These are phyloP conservation scores for Striga asiatica DNA, from an alignment of 257 asterid species.

Conservation along the genomic window DNA sequence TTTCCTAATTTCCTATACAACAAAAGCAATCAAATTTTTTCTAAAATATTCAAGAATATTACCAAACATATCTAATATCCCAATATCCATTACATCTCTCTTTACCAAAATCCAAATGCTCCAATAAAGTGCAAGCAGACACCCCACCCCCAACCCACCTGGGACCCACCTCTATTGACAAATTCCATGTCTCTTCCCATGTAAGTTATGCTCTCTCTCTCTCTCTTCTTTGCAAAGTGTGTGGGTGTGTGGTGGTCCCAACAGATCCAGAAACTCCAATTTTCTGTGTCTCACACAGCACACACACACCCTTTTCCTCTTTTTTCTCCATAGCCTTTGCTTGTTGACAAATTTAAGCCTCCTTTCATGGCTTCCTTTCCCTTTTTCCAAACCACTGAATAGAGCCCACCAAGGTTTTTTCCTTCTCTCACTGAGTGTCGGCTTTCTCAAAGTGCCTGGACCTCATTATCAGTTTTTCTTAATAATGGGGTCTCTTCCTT, in stretches of 20 bases:
- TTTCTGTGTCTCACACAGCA: constrained; percentile 21
- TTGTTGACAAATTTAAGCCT: constrained; percentile 37
- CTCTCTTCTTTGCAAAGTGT: constrained; percentile 25
- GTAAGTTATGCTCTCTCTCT: not conserved
- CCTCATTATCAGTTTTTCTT: constrained; percentile 15
- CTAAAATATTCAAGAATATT: too few species aligned
- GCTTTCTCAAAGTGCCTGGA: constrained; percentile 23
- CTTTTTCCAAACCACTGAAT: constrained; percentile 20
- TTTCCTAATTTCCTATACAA: too few species aligned
- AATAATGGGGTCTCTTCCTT: constrained; percentile 21
- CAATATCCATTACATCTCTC: too few species aligned
- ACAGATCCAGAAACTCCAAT: constrained; percentile 60
- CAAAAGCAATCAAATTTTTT: too few species aligned
- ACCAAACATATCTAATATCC: too few species aligned
- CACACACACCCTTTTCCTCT: constrained; percentile 8
- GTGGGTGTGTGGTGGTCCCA: constrained; percentile 43
- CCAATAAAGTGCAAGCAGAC: too few species aligned
- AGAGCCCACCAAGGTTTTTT: not conserved
- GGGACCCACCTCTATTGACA: too few species aligned
- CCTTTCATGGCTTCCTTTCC: constrained; percentile 34
- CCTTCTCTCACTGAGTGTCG: constrained; percentile 16
- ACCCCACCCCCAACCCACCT: too few species aligned
- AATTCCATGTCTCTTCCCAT: too few species aligned
- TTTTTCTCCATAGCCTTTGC: constrained; percentile 23
- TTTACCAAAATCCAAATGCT: too few species aligned